Base-by-base conservation (phyloP, 1,284 basidiomycete species). In the Ceratobasidium sp. region DNA sequence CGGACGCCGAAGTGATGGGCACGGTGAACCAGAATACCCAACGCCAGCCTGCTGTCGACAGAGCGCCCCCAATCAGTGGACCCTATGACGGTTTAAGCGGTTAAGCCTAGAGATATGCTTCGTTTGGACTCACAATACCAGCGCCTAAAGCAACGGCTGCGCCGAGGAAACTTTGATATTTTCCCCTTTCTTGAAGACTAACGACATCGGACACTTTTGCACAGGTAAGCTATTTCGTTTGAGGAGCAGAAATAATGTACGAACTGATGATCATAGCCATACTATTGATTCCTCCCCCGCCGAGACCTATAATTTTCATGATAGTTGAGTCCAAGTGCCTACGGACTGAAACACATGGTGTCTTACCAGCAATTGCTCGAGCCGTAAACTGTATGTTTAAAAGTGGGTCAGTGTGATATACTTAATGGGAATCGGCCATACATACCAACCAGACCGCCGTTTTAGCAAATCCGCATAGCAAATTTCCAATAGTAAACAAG, bases 141-240 rank as follows among this genome's bases (percentile, higher is more conserved):
- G 76, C 69, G 66, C 76, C 76, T 46, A 77, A 26, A 5, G 76
- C 76, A 9, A 77, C 66, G 58, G 76, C 76, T 0, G 92, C 91
- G 67, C 94, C 95, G 63, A 95, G 87, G 1, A 91, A 84, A 3
- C 94, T 93, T 13, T 90, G 89, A 80, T 91, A 95, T 82, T 92
- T 93, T 9, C 92, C 94, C 82, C 94, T 92, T 71, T 93, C 93
- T 23, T 91, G 87, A 46, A 95, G 84, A 1, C 93, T 89, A 1
- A 95, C 92, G 33, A 96, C 94, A 83, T 96, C 95, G 51, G 92
- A 77, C 66, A 69, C 76, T 77, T 33, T 33, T 33, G 4, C 33
- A 33, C 33, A 33, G 33, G 56, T 42, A 39, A 39, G 53, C 18
- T 13, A 18, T 3, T 58, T 5, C 61, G 40, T 20, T 7, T 10